phyloP scores from a whole-genome alignment of 495 filamentous ascomycete species.

The Pyrenopolyporus hunteri region DNA sequence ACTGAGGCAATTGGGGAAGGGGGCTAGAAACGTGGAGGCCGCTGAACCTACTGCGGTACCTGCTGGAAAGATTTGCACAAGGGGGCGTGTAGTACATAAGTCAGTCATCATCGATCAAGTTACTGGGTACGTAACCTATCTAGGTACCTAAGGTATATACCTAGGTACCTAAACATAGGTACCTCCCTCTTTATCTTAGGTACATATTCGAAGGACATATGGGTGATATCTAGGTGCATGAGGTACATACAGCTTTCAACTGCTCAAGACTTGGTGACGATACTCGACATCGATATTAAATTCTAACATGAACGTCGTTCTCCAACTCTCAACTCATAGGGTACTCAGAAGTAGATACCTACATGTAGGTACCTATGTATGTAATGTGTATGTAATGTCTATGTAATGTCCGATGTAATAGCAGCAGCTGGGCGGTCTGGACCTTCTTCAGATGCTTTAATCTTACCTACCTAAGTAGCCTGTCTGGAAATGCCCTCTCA shows the following conservation, averaged over 20 bases:
- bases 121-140: background rate
- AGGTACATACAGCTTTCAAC: too few relatives aligned
- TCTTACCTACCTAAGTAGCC: conserved; percentile 22
- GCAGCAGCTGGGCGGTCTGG: conserved; percentile 25
- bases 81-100: background rate
- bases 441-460: conserved; percentile 32
- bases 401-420: too few relatives aligned
- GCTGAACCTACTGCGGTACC: conserved; percentile 37
- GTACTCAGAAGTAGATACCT: too few relatives aligned
- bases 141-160: background rate
- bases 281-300: too few relatives aligned
- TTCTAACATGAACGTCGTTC: too few relatives aligned
- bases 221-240: too few relatives aligned
- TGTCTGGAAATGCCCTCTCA: background rate
- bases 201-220: too few relatives aligned
- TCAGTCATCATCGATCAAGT: conserved; percentile 2
- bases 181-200: background rate
- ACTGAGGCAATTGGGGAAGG: conserved; percentile 32
- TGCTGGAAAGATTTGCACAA: conserved; percentile 35
- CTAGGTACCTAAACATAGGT: conserved; percentile 1
- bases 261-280: too few relatives aligned
- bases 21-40: conserved; percentile 39
- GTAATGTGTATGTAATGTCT: too few relatives aligned
- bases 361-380: too few relatives aligned
- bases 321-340: too few relatives aligned